Evolutionary conservation across 768 basidiomycete species (phyloP).

Genomic region (Glaciozyma antarctica): DNA sequence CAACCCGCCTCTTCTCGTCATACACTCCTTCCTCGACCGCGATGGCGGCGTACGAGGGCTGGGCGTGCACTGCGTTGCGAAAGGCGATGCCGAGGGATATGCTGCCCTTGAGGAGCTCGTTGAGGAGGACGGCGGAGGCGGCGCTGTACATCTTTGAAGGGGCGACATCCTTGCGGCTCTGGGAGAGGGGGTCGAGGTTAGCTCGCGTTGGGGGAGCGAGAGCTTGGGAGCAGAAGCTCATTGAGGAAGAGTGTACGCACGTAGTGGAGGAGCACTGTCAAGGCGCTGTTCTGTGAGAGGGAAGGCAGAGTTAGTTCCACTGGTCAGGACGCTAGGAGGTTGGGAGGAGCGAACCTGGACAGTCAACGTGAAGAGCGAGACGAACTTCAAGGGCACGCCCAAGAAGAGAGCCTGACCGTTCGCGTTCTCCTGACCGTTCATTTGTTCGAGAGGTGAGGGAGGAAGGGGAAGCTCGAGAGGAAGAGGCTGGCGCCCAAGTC

Average conservation of each 20-base stretch:
- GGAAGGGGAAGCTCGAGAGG: too few species aligned
- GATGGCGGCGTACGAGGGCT: not conserved
- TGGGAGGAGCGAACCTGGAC: not conserved
- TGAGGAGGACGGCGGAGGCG: slow-evolving; percentile 86
- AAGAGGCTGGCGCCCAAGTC: too few species aligned
- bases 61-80: slow-evolving; percentile 22
- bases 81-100: slow-evolving; percentile 75
- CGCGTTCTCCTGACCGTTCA: too few species aligned
- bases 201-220: not conserved
- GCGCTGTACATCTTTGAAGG: slow-evolving; percentile 56
- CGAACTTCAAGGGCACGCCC: too few species aligned
- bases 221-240: not conserved
- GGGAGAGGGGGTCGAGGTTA: not conserved
- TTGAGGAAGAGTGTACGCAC: slow-evolving; percentile 47
- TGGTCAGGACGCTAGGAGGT: not conserved
- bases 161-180: slow-evolving; percentile 26
- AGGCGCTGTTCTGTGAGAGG: slow-evolving; percentile 80
- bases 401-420: too few species aligned
- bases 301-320: slow-evolving; percentile 84
- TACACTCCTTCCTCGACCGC: slow-evolving; percentile 5
- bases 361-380: too few species aligned
- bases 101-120: slow-evolving; percentile 81
- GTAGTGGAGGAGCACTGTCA: slow-evolving; percentile 94
- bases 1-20: slow-evolving; percentile 1
- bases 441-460: too few species aligned